Evolutionary conservation across 1,284 basidiomycete species (phyloP), one percentile per base, ranked within the genome.

Genomic region (Ustilago hordei): DNA sequence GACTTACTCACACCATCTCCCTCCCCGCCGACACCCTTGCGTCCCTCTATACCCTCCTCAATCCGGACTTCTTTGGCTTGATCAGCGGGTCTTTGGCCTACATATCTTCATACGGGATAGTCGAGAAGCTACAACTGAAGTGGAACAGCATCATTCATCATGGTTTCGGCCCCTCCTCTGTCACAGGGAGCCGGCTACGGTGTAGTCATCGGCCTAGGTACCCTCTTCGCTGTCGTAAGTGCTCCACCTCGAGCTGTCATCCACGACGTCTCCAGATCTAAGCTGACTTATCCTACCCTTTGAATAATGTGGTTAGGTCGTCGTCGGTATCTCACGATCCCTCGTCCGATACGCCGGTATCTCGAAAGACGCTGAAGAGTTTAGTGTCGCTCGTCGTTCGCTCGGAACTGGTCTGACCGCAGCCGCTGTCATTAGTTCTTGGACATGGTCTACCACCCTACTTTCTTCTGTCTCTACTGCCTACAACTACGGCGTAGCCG

Each of bases 111-210:
- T 7, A 15, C 13, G n/a, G 39, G 13, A n/a, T 2, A 19, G 11
- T 8, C 9, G n/a, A 7, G 19, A 19, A 45, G n/a, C 43, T 45
- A 45, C 11, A 17, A 45, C n/a, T 15, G 43, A 19, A 45, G 17
- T 45, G 17, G 3, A 28, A 28, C 23, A 45, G n/a, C 11, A 23
- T 34, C 35, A 7, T 41, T 31, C 55, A 59, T 15, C 23, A 69
- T 72, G 69, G 57, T 63, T 4, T 55, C 55, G 4, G 39, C 41
- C 38, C 78, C 78, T 23, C 81, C 82, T 4, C 77, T 84, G 7
- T 79, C 74, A 2, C 82, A 86, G 56, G 82, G 84, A 38, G 78
- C 54, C 48, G 83, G 85, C 32, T 86, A 84, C 63, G 84, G 85
- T 39, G 83, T 84, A 15, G 80, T 85, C 45, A 68, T 86, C 23